Evolutionary conservation across 306 rosid species (phyloP).

Genomic region (Inga leiocalycina): DNA sequence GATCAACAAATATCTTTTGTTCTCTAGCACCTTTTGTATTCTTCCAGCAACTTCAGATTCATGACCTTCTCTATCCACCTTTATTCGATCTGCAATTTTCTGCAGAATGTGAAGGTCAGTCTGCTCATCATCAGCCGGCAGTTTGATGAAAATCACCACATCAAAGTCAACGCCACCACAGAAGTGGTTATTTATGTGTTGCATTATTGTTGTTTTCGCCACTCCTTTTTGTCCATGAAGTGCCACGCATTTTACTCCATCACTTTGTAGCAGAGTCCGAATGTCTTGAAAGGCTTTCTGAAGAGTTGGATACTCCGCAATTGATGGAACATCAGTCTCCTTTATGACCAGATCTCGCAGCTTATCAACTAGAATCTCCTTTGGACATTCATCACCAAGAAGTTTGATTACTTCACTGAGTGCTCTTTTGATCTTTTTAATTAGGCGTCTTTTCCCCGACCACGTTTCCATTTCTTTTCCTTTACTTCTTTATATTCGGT

Average conservation of each 20-base stretch:
- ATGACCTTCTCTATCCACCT: not conserved
- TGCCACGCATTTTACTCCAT: not conserved
- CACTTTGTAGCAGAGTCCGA: not conserved
- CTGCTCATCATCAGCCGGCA: not conserved
- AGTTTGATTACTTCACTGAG: too few species aligned
- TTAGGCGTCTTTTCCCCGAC: too few species aligned
- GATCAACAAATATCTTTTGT: constrained; percentile 31
- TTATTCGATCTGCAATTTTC: not conserved
- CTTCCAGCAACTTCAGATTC: not conserved
- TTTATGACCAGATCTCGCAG: too few species aligned
- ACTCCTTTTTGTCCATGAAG: not conserved
- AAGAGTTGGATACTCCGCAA: not conserved
- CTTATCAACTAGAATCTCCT: not conserved
- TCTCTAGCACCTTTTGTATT: constrained; percentile 17
- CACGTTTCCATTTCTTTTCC: too few species aligned
- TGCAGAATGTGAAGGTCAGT: not conserved
- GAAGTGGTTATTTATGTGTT: too few species aligned
- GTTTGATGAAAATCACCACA: not conserved
- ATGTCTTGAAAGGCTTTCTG: not conserved
- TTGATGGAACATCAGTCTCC: not conserved
- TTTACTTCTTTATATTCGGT: too few species aligned
- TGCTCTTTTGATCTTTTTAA: too few species aligned
- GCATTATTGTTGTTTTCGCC: not conserved
- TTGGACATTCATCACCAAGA: too few species aligned
- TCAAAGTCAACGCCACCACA: not conserved